Evolutionary conservation across 2,329 filamentous ascomycete genomes (phyloP).

Genomic region (Monosporascus cannonballus): DNA sequence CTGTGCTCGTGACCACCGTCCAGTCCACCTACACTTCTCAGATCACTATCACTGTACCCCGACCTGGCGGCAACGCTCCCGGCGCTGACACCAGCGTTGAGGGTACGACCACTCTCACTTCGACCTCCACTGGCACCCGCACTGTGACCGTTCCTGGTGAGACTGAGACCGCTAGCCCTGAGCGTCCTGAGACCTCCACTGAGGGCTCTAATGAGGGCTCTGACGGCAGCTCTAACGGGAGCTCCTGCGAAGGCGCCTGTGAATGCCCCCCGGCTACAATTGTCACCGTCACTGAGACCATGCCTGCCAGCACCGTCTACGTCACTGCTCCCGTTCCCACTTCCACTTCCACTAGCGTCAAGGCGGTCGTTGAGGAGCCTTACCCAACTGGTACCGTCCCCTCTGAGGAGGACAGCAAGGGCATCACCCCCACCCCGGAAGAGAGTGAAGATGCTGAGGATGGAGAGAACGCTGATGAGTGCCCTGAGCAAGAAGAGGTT

Average conservation of each 20-base stretch:
- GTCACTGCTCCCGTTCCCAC: constrained; percentile 15
- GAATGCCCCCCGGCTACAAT: constrained; percentile 12
- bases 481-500: constrained; percentile 10
- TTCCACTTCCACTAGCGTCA: constrained; percentile 6
- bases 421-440: constrained; percentile 6
- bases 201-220: constrained; percentile 5
- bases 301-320: constrained; percentile 24
- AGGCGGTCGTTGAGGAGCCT: constrained; percentile 6
- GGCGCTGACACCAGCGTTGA: constrained; percentile 1
- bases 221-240: constrained; percentile 7
- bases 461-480: constrained; percentile 13
- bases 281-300: constrained; percentile 25
- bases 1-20: constrained; percentile 22
- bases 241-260: constrained; percentile 9
- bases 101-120: constrained; percentile 6
- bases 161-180: constrained; percentile 2
- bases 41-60: constrained; percentile 19
- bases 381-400: constrained; percentile 4
- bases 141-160: background rate
- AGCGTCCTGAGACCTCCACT: constrained; percentile 6
- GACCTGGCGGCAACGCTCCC: constrained; percentile 5
- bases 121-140: constrained; percentile 5
- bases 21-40: constrained; percentile 23
- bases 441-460: constrained; percentile 14
- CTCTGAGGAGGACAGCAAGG: constrained; percentile 2